Percentiles rank a stretch among this genome's conserved stretches.
phyloP scores from a whole-genome alignment of 768 basidiomycete genomes.

The Collybia mongolica region DNA sequence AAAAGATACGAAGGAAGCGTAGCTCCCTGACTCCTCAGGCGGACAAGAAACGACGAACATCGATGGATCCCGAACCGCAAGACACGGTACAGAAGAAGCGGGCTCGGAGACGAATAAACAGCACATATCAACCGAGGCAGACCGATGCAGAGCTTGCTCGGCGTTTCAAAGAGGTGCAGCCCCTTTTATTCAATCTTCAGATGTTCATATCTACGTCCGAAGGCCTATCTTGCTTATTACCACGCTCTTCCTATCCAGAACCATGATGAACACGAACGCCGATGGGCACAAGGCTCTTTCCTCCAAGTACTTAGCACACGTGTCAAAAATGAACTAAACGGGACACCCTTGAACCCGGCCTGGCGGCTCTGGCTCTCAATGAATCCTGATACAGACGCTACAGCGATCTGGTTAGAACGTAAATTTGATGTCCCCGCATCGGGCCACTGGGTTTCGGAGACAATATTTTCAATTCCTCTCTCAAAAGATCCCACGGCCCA shows the following conservation, averaged over 20 bases:
- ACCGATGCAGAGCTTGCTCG: constrained; percentile 66
- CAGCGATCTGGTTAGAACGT: constrained; percentile 77
- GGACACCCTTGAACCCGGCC: constrained; percentile 29
- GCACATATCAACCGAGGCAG: constrained; percentile 49
- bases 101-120: constrained; percentile 35
- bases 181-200: constrained; percentile 15
- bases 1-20: constrained; percentile 36
- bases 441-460: constrained; percentile 60
- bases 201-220: constrained; percentile 14
- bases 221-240: constrained; percentile 12
- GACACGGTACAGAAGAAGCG: constrained; percentile 33
- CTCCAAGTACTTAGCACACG: constrained; percentile 43
- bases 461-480: constrained; percentile 61
- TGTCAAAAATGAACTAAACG: constrained; percentile 29
- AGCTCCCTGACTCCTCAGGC: constrained; percentile 11
- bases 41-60: constrained; percentile 35
- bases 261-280: constrained; percentile 63
- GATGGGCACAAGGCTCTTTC: constrained; percentile 78
- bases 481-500: constrained; percentile 14
- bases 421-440: constrained; percentile 72
- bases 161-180: constrained; percentile 66
- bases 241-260: constrained; percentile 45
- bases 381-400: constrained; percentile 70
- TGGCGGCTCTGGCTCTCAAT: constrained; percentile 77
- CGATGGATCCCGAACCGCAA: constrained; percentile 18